Evolutionary conservation across 768 basidiomycete species (phyloP).

Genomic region (Amanita thiersii): DNA sequence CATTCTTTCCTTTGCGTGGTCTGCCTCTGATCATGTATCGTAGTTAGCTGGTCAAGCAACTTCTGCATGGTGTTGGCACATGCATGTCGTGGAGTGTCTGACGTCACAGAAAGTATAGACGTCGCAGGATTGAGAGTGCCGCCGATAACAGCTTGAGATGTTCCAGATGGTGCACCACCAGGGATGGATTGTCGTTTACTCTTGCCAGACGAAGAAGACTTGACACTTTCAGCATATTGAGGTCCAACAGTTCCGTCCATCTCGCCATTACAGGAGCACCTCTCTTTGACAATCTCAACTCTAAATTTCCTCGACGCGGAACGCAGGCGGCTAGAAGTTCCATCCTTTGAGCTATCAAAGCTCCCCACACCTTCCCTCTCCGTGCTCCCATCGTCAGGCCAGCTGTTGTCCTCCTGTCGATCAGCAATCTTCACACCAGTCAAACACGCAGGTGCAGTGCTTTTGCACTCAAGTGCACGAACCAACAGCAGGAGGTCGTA

Average conservation of each 20-base stretch:
- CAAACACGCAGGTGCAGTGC: constrained; percentile 74
- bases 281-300: constrained; percentile 39
- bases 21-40: constrained; percentile 79
- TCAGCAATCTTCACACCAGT: constrained; percentile 88
- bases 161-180: constrained; percentile 12
- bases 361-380: constrained; percentile 34
- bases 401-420: constrained; percentile 68
- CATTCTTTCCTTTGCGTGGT: constrained; percentile 64
- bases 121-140: constrained; percentile 25
- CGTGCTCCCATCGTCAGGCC: constrained; percentile 45
- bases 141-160: constrained; percentile 15
- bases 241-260: constrained; percentile 10
- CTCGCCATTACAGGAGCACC: constrained; percentile 36
- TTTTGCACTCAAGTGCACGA: constrained; percentile 63
- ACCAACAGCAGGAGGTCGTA: constrained; percentile 75
- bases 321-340: not conserved
- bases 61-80: constrained; percentile 67
- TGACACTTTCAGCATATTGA: constrained; percentile 16
- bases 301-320: constrained; percentile 13
- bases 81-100: constrained; percentile 62
- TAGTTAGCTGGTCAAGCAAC: constrained; percentile 70
- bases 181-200: constrained; percentile 32
- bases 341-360: constrained; percentile 12
- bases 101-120: constrained; percentile 52
- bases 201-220: constrained; percentile 45